Evolutionary conservation across 176 grass and related monocot genomes (phyloP).

Genomic region (Zea luxurians): DNA sequence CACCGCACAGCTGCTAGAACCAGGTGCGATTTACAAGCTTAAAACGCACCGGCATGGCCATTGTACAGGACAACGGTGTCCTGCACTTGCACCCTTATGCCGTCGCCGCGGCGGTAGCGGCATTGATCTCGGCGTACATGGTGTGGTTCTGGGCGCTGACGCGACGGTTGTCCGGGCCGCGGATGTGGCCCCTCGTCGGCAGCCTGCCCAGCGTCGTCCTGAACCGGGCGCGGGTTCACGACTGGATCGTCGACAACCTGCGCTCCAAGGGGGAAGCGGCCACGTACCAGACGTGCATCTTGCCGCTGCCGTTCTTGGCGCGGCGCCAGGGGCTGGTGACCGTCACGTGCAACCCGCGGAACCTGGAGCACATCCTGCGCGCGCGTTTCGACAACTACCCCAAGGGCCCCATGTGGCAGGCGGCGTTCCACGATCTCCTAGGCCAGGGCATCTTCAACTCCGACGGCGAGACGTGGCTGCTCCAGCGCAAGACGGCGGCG

Average conservation of each 20-base stretch:
- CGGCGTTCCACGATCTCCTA: constrained; percentile 90
- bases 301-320: constrained; percentile 73
- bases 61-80: constrained; percentile 27
- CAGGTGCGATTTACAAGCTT: constrained; percentile 18
- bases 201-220: constrained; percentile 72
- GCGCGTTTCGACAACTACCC: constrained; percentile 95
- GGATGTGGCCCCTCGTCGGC: constrained; percentile 79
- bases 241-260: constrained; percentile 92
- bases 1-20: not conserved
- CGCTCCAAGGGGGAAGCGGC: constrained; percentile 60
- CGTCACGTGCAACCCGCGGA: constrained; percentile 88
- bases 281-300: constrained; percentile 94
- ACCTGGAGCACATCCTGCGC: constrained; percentile 93
- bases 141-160: constrained; percentile 80
- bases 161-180: constrained; percentile 65
- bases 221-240: constrained; percentile 75
- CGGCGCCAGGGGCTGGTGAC: constrained; percentile 87
- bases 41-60: constrained; percentile 36
- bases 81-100: constrained; percentile 24
- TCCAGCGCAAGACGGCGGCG: constrained; percentile 94
- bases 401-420: constrained; percentile 89
- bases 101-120: constrained; percentile 18
- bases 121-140: constrained; percentile 60
- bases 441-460: constrained; percentile 99
- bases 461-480: constrained; percentile 93